These are phyloP conservation scores for Parietaria judaica DNA, from an alignment of 306 rosid genomes.

Conservation along the genomic window DNA sequence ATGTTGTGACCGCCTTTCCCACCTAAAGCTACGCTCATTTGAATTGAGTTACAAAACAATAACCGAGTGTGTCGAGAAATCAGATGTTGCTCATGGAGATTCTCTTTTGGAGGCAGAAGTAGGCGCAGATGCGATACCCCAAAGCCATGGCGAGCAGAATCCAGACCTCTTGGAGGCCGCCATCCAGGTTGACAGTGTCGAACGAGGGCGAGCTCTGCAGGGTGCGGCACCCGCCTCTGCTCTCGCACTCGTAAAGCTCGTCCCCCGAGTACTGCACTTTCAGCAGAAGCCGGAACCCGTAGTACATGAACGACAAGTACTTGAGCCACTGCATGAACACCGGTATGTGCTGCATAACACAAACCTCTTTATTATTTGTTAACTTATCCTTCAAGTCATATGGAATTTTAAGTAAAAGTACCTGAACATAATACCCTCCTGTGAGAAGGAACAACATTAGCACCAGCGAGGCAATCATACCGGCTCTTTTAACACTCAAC, in stretches of 20 bases:
- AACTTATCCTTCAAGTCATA: too few species aligned
- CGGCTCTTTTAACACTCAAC: conserved; percentile 74
- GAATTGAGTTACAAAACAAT: too few species aligned
- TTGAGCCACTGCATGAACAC: conserved; percentile 81
- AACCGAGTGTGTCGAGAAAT: neutral
- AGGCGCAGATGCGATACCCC: conserved; percentile 57
- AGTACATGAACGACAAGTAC: conserved; percentile 79
- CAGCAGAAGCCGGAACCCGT: conserved; percentile 74
- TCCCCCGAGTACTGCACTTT: conserved; percentile 91
- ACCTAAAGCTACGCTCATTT: too few species aligned
- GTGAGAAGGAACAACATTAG: conserved; percentile 89
- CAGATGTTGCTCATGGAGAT: conserved; percentile 36
- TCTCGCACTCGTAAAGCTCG: conserved; percentile 60
- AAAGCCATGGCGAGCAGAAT: conserved; percentile 66
- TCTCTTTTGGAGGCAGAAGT: conserved; percentile 54
- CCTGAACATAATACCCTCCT: conserved; percentile 97
- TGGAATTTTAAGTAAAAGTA: neutral
- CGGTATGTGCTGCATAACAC: conserved; percentile 71
- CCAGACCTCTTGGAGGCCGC: conserved; percentile 76
- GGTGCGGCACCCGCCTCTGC: conserved; percentile 57
- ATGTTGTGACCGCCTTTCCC: too few species aligned
- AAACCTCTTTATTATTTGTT: neutral
- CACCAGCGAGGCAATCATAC: conserved; percentile 70
- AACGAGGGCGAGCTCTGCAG: conserved; percentile 78
- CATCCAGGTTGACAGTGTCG: conserved; percentile 54